Evolutionary conservation across 768 basidiomycete species (phyloP).

Genomic region (Mycena olivaceomarginata): DNA sequence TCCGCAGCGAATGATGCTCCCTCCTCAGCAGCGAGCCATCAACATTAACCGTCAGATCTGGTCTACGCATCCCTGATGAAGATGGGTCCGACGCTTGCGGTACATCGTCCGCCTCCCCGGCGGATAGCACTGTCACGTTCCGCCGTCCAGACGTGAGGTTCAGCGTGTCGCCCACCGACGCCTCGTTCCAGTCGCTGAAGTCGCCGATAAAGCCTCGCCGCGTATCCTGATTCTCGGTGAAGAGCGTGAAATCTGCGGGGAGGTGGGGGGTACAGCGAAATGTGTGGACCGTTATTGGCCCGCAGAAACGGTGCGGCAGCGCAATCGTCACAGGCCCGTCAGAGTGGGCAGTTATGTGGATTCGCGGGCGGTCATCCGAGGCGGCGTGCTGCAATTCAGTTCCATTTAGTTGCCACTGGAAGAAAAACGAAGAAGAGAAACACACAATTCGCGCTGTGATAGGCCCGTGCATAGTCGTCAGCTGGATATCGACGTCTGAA

Average conservation of each 20-base stretch:
- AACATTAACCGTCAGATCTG: no score
- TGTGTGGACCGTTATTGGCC: constrained; percentile 57
- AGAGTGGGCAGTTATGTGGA: constrained; percentile 49
- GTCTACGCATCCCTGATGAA: not conserved
- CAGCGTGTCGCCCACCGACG: constrained; percentile 63
- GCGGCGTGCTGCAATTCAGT: constrained; percentile 3
- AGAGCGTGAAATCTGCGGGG: constrained; percentile 55
- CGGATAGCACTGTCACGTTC: constrained; percentile 59
- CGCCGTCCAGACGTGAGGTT: constrained; percentile 58
- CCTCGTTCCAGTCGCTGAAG: constrained; percentile 53
- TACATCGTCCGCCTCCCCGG: constrained; percentile 51
- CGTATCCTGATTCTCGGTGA: constrained; percentile 57
- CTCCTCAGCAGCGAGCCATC: no score
- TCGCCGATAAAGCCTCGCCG: constrained; percentile 64
- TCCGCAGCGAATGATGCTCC: no score
- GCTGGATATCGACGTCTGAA: constrained; percentile 42
- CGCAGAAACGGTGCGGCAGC: constrained; percentile 64
- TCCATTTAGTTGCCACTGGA: not conserved
- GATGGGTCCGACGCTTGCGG: not conserved
- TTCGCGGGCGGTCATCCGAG: constrained; percentile 43
- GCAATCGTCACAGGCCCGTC: constrained; percentile 58
- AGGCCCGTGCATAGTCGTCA: constrained; percentile 51
- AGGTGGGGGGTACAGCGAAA: constrained; percentile 55
- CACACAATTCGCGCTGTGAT: constrained; percentile 42
- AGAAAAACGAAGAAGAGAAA: not conserved